These are phyloP conservation scores for Wolfiporia cocos DNA, from an alignment of 1,284 basidiomycete genomes.

Conservation along the genomic window DNA sequence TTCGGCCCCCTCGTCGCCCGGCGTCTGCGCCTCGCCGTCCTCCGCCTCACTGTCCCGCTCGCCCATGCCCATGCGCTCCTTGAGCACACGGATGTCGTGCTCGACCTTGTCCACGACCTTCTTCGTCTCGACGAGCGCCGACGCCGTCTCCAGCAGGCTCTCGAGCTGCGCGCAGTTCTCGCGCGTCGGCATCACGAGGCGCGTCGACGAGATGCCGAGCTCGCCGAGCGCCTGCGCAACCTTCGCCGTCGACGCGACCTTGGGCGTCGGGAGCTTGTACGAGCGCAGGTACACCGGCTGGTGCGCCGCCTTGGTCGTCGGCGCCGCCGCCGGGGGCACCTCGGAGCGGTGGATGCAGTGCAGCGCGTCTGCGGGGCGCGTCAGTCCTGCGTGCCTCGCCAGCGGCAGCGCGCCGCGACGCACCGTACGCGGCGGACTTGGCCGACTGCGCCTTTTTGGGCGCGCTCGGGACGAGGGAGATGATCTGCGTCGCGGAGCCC, in stretches of 20 bases:
- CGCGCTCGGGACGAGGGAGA: slow-evolving; percentile 36
- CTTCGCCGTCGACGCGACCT: slow-evolving; percentile 65
- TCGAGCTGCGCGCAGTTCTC: slow-evolving; percentile 74
- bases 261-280: slow-evolving; percentile 75
- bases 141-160: slow-evolving; percentile 63
- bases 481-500: slow-evolving; percentile 36
- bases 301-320: slow-evolving; percentile 69
- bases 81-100: slow-evolving; percentile 72
- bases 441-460: slow-evolving; percentile 41
- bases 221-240: slow-evolving; percentile 72
- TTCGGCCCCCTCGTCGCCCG: slow-evolving; percentile 32
- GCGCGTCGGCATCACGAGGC: slow-evolving; percentile 88
- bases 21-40: slow-evolving; percentile 24
- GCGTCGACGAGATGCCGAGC: slow-evolving; percentile 64
- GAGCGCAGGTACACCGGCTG: slow-evolving; percentile 76
- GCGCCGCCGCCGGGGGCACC: slow-evolving; percentile 38
- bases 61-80: slow-evolving; percentile 57
- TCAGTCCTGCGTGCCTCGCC: background rate
- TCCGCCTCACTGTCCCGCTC: slow-evolving; percentile 39
- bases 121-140: slow-evolving; percentile 79
- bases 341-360: slow-evolving; percentile 77
- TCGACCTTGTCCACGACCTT: slow-evolving; percentile 82
- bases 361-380: slow-evolving; percentile 54
- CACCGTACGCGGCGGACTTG: slow-evolving; percentile 57
- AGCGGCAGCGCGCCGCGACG: slow-evolving; percentile 4